Evolutionary conservation across 208 protist genomes (phyloP), one percentile per base, ranked within the genome.

Genomic region (Naegleria gruberi): DNA sequence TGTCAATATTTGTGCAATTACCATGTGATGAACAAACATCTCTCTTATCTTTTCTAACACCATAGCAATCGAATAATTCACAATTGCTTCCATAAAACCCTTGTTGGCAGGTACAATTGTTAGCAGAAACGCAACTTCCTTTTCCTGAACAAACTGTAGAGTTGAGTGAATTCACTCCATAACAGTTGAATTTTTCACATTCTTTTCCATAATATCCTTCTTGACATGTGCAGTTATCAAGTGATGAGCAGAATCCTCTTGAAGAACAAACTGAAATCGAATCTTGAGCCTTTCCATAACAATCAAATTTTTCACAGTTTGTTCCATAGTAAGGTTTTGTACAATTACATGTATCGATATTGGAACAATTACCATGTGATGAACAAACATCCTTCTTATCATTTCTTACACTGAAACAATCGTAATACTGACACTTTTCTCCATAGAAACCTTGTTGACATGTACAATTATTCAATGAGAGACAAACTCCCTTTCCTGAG

Each of bases 261-360:
- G 41, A 37, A 17, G 40, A 86, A 30, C 40, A 86, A 47, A 46
- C 41, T 34, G 19, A 12, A 34, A 23, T 34, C 7, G 19, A 40
- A 34, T 82, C 30, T 6, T 34, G 30, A 10, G 7, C 7, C 30
- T 34, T 82, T 12, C 8, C 8, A 34, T 40, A 82, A 34, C 73
- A 82, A 82, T 82, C 73, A 40, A 82, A 82, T 82, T 41, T 41
- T 34, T 82, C 73, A 82, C 73, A 82, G 34, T 82, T 82, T 10
- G 19, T 41, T 26, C 73, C 73, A 40, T 82, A 82, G 73, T 82
- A 82, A 34, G 12, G 5, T 34, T 7, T 34, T 6, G 17, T 12
- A 34, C 73, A 82, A 40, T 7, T 26, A 34, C 73, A 82, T 12
- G 8, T 82, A 82, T 82, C 30, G 30, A 5, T 7, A 34, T 23